These are phyloP conservation scores for Pseudogymnoascus sp. DNA, from an alignment of 2,329 filamentous ascomycete species.

Conservation along the genomic window DNA sequence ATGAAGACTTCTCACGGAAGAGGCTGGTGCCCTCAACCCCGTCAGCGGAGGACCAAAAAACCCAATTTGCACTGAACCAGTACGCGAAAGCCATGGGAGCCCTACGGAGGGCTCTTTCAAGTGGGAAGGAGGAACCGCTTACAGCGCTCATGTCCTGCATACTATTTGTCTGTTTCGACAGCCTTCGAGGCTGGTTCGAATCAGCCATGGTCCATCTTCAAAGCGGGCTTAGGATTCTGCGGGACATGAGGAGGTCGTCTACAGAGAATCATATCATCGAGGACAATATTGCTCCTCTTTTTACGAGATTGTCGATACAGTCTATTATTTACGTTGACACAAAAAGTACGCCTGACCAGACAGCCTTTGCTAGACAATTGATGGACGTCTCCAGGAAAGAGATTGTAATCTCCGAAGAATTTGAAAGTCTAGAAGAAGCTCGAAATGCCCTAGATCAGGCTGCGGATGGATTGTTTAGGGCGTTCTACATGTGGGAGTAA, in stretches of 20 bases:
- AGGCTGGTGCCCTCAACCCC: constrained; percentile 12
- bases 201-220: constrained; percentile 25
- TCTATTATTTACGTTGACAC: constrained; percentile 25
- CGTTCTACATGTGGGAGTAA: constrained; percentile 19
- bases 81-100: constrained; percentile 25
- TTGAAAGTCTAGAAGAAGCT: constrained; percentile 20
- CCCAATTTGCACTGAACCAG: constrained; percentile 22
- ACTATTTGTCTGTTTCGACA: constrained; percentile 26
- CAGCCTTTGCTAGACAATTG: constrained; percentile 17
- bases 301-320: constrained; percentile 23
- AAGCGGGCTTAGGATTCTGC: constrained; percentile 21
- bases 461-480: constrained; percentile 21
- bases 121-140: constrained; percentile 19
- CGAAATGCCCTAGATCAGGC: constrained; percentile 18
- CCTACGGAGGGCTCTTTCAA: constrained; percentile 19
- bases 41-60: constrained; percentile 10
- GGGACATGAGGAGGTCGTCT: constrained; percentile 9
- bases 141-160: constrained; percentile 24
- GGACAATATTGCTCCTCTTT: constrained; percentile 20
- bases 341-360: constrained; percentile 13
- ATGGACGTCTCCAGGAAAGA: constrained; percentile 11
- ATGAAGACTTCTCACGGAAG: constrained; percentile 22
- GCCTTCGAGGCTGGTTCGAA: constrained; percentile 22
- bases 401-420: constrained; percentile 9
- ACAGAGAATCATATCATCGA: constrained; percentile 15